phyloP scores from a whole-genome alignment of 73 alveolate genomes.

The Paramecium sexaurelia region DNA sequence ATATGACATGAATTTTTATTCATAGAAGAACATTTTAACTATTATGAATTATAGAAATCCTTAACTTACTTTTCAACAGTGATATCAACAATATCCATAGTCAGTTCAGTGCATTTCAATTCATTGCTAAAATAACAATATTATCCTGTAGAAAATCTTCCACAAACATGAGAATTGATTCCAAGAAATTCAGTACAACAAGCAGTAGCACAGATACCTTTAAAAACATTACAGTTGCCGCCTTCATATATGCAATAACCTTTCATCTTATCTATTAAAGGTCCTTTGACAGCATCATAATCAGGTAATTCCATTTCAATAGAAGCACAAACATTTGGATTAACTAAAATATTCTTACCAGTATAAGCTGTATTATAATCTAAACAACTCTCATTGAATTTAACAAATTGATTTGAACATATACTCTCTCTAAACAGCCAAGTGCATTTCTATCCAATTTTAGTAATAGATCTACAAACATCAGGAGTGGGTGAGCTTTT shows the following conservation, averaged over 20 bases:
- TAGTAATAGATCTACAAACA: conserved; percentile 37
- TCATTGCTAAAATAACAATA: conserved; percentile 26
- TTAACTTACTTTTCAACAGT: background rate
- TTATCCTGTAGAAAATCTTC: background rate
- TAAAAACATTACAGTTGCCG: background rate
- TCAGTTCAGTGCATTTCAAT: background rate
- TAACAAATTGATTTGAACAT: background rate
- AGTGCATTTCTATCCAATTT: conserved; percentile 10
- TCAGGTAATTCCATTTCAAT: background rate
- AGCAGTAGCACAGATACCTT: conserved; percentile 30
- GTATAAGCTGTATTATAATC: conserved; percentile 22
- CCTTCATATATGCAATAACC: conserved; percentile 31
- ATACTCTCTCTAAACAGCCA: background rate
- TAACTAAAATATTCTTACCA: background rate
- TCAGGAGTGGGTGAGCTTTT: conserved; percentile 36
- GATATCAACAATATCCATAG: conserved; percentile 7
- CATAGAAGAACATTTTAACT: conserved; percentile 15
- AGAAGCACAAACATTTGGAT: conserved; percentile 48
- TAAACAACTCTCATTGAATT: conserved; percentile 24
- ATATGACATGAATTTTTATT: conserved; percentile 40
- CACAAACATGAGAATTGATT: conserved; percentile 42
- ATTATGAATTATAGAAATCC: background rate
- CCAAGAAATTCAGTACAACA: conserved; percentile 34
- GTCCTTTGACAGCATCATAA: background rate
- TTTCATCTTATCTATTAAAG: conserved; percentile 8